Evolutionary conservation across 2,329 filamentous ascomycete species (phyloP).

Genomic region (Neonectria neomacrospora): DNA sequence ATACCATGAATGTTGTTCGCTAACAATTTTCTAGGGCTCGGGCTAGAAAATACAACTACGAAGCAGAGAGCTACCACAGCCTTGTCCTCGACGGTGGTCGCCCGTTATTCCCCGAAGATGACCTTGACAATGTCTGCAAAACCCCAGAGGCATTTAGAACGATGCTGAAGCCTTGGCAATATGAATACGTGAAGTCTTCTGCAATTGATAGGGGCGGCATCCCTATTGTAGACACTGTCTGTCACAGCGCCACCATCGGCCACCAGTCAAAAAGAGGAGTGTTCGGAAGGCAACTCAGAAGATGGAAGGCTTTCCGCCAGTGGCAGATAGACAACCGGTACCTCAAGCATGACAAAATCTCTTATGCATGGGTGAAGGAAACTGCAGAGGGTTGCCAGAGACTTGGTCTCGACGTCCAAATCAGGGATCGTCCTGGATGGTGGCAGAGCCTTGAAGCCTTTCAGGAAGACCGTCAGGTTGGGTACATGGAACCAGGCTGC

Average conservation of each 20-base stretch:
- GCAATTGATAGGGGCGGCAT: no score
- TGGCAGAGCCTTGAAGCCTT: no score
- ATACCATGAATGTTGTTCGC: no score
- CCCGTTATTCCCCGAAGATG: conserved; percentile 44
- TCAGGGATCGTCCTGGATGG: no score
- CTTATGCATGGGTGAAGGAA: background rate
- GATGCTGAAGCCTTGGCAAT: background rate
- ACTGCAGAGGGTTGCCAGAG: no score
- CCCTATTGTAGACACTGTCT: no score
- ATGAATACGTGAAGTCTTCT: no score
- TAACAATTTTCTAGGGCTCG: no score
- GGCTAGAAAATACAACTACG: background rate
- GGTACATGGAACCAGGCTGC: no score
- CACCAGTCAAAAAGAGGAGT: background rate
- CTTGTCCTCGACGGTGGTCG: conserved; percentile 48
- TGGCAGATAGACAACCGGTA: conserved; percentile 46
- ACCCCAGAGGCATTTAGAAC: conserved; percentile 37
- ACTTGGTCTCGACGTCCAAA: no score
- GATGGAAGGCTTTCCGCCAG: conserved; percentile 47
- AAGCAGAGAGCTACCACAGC: conserved; percentile 42
- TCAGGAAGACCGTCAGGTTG: no score
- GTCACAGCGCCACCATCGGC: no score
- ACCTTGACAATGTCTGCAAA: conserved; percentile 39
- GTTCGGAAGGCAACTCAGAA: conserved; percentile 42
- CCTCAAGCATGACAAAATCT: conserved; percentile 31